Conservation (phyloP, 2,329 filamentous ascomycete species). For the Calonectria leucothoes region DNA sequence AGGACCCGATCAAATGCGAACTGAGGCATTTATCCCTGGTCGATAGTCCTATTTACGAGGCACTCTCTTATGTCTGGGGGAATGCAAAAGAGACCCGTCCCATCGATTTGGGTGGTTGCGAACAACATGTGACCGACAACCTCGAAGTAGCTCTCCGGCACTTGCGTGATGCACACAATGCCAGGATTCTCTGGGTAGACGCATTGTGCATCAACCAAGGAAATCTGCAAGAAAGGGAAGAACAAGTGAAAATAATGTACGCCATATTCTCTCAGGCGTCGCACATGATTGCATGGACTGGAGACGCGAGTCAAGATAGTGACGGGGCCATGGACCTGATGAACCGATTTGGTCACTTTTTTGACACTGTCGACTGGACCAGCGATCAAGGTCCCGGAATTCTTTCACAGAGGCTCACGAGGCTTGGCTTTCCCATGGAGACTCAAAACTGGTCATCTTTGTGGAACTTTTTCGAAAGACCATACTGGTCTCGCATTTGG, state of each 20-base stretch:
- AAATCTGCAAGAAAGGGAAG: background rate
- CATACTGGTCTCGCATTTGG: constrained; percentile 14
- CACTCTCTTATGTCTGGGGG: background rate
- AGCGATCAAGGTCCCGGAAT: background rate
- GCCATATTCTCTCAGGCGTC: background rate
- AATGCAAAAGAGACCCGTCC: background rate
- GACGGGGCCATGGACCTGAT: background rate
- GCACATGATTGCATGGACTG: background rate
- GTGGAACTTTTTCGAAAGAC: constrained; percentile 9
- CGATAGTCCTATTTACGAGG: background rate
- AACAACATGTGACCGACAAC: background rate
- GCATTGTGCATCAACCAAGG: background rate
- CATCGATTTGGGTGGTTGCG: background rate
- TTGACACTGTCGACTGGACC: background rate
- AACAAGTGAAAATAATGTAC: background rate
- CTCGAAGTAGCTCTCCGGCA: background rate
- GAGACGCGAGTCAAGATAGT: background rate
- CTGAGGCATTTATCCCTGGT: background rate
- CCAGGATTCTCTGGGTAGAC: background rate
- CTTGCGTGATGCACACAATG: background rate
- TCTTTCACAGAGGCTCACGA: background rate
- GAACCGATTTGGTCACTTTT: background rate
- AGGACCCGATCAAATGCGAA: background rate
- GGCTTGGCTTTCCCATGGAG: background rate
- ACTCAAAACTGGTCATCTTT: constrained; percentile 10